Evolutionary conservation across 2,329 filamentous ascomycete genomes (phyloP).

Genomic region (Hirsutella thompsonii): DNA sequence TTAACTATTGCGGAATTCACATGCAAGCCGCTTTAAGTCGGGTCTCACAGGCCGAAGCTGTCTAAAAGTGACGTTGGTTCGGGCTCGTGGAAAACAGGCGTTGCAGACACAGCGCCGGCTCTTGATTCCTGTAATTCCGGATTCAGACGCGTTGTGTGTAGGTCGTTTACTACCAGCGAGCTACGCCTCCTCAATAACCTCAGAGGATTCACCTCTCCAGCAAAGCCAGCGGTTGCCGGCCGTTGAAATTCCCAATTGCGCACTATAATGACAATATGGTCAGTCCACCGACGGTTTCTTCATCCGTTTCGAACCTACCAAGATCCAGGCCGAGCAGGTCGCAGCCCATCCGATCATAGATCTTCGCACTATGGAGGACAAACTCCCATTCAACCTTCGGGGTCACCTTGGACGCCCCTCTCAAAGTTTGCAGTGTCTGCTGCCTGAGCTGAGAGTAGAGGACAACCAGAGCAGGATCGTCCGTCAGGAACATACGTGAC

Average conservation of each 20-base stretch:
- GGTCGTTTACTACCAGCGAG: slow-evolving; percentile 69
- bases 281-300: neutral
- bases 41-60: slow-evolving; percentile 70
- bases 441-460: slow-evolving; percentile 78
- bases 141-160: slow-evolving; percentile 35
- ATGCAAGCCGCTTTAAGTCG: no score
- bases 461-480: slow-evolving; percentile 80
- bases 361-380: slow-evolving; percentile 68
- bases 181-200: slow-evolving; percentile 58
- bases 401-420: slow-evolving; percentile 70
- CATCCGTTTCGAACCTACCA: slow-evolving; percentile 30
- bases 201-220: slow-evolving; percentile 46
- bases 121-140: slow-evolving; percentile 17
- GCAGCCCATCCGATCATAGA: slow-evolving; percentile 88
- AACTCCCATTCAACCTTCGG: slow-evolving; percentile 79
- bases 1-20: no score
- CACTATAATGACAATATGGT: slow-evolving; percentile 32
- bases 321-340: slow-evolving; percentile 80
- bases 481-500: slow-evolving; percentile 70
- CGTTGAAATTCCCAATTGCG: slow-evolving; percentile 71
- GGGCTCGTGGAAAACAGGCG: slow-evolving; percentile 84
- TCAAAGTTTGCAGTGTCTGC: slow-evolving; percentile 69
- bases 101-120: slow-evolving; percentile 35
- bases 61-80: slow-evolving; percentile 79
- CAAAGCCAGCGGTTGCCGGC: slow-evolving; percentile 23